Percentiles rank a stretch among this genome's conserved stretches.
Conservation (phyloP, 805 yeast genomes). For the Torulaspora microellipsoides region DNA sequence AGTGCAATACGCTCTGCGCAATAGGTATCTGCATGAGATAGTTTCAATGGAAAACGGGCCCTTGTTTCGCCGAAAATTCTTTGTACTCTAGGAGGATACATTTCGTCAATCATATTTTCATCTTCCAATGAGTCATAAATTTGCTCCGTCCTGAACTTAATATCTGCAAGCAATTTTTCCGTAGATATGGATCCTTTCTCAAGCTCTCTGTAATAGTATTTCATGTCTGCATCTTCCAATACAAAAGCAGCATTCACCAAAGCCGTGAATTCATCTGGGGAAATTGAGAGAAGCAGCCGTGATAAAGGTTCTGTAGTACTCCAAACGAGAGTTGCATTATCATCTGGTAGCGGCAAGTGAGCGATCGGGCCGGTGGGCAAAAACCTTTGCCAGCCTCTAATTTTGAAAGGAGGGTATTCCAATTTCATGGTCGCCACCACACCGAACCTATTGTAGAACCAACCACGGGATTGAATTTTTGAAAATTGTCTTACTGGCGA, state of each 20-base stretch:
- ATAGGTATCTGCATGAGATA: conserved; percentile 89
- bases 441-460: conserved; percentile 86
- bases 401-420: conserved; percentile 64
- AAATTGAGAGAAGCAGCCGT: conserved; percentile 51
- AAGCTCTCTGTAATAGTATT: conserved; percentile 52
- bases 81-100: conserved; percentile 62
- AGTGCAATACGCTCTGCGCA: conserved; percentile 79
- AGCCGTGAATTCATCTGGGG: conserved; percentile 58
- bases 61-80: conserved; percentile 59
- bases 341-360: conserved; percentile 79
- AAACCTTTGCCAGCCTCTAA: conserved; percentile 90
- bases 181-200: conserved; percentile 34
- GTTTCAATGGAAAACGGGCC: conserved; percentile 82
- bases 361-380: conserved; percentile 92
- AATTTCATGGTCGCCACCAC: conserved; percentile 85
- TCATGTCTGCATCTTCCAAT: conserved; percentile 71
- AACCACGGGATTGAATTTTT: conserved; percentile 80
- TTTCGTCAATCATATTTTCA: conserved; percentile 48
- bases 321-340: conserved; percentile 92
- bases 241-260: conserved; percentile 83
- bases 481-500: conserved; percentile 87
- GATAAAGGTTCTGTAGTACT: conserved; percentile 76
- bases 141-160: conserved; percentile 59
- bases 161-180: conserved; percentile 56
- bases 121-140: conserved; percentile 28